A percentile compares a stretch with the other conserved stretches of the same genome.
These are phyloP conservation scores for Mycena capillaripes DNA, from an alignment of 768 basidiomycete genomes.

Conservation along the genomic window DNA sequence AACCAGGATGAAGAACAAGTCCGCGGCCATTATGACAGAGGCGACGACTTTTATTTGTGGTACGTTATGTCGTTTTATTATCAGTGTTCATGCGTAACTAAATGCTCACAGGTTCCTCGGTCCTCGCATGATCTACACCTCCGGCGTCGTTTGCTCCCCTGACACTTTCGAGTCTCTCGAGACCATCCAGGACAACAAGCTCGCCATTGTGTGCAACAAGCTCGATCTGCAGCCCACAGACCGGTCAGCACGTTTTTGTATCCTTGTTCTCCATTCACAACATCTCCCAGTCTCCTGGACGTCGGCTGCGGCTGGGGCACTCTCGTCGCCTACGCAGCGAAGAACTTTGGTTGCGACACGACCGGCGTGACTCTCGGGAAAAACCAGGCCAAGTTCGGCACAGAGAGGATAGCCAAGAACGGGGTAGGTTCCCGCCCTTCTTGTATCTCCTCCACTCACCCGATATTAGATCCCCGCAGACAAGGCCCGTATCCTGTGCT, in stretches of 20 bases:
- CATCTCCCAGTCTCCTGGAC: slow-evolving; percentile 70
- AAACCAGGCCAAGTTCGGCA: slow-evolving; percentile 95
- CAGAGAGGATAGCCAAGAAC: slow-evolving; percentile 86
- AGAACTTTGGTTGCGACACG: slow-evolving; percentile 97
- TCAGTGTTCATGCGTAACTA: neutral
- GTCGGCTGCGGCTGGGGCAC: slow-evolving; percentile 98
- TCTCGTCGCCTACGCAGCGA: slow-evolving; percentile 92
- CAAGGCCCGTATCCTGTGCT: slow-evolving; percentile 92
- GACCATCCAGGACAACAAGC: slow-evolving; percentile 98
- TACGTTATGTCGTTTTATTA: no score
- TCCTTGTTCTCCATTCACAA: neutral
- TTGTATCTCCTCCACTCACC: slow-evolving; percentile 1
- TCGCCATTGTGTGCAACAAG: slow-evolving; percentile 95
- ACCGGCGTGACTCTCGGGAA: slow-evolving; percentile 95
- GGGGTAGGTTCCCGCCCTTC: slow-evolving; percentile 58
- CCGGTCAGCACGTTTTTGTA: slow-evolving; percentile 50
- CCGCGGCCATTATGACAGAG: slow-evolving; percentile 95
- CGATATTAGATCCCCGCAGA: slow-evolving; percentile 59
- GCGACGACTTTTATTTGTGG: slow-evolving; percentile 97
- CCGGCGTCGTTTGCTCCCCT: slow-evolving; percentile 85
- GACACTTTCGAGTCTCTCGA: slow-evolving; percentile 87
- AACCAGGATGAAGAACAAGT: slow-evolving; percentile 96
- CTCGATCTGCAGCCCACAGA: slow-evolving; percentile 91
- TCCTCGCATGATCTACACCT: slow-evolving; percentile 97
- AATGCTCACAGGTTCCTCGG: slow-evolving; percentile 82